Evolutionary conservation across 2,329 filamentous ascomycete genomes (phyloP), one percentile per base, ranked within the genome.

Genomic region (Diplocarpon rosae): DNA sequence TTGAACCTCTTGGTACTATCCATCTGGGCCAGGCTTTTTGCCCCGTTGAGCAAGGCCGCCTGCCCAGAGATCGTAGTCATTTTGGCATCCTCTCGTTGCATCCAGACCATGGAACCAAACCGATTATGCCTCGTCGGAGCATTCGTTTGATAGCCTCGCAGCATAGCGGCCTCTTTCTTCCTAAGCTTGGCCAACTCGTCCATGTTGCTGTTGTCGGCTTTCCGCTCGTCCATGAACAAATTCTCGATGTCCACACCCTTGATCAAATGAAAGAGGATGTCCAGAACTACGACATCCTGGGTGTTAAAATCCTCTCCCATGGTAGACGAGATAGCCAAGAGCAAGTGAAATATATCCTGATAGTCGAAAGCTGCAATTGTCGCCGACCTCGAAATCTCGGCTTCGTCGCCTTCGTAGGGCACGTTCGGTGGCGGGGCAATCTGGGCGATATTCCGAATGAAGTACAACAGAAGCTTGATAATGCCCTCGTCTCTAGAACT

Each of bases 41-140:
- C 73, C 6, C 79, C 75, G 56, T 87, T 80, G 2, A 79, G 75
- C 36, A 98, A 74, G 4, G 85, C 85, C 55, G 88, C 83, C 60
- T 96, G 90, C 1, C 92, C 92, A 0, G 88, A 89, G 1, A 98
- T 75, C 0, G 89, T 88, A 0, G 85, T 83, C 56, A 92, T 76
- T 58, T 89, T 89, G 40, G 83, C 80, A 54, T 89, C 83, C 39
- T 88, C 84, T 45, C 89, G 73, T 66, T 94, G 87, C 31, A 98
- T 78, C 89, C 90, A 96, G 29, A 95, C 80, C 85, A 96, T 96
- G 10, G 89, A 94, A 2, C 92, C 92, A 58, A 96, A 98, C 29
- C 92, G 78, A 55, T 89, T 94, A 63, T 98, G 92, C 38, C 92
- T 73, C 2, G 87, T 89, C 0, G 89, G 85, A 2, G 84, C 85